Conservation (phyloP, 352 stramenopile species). For the Blastocystis sp. region DNA sequence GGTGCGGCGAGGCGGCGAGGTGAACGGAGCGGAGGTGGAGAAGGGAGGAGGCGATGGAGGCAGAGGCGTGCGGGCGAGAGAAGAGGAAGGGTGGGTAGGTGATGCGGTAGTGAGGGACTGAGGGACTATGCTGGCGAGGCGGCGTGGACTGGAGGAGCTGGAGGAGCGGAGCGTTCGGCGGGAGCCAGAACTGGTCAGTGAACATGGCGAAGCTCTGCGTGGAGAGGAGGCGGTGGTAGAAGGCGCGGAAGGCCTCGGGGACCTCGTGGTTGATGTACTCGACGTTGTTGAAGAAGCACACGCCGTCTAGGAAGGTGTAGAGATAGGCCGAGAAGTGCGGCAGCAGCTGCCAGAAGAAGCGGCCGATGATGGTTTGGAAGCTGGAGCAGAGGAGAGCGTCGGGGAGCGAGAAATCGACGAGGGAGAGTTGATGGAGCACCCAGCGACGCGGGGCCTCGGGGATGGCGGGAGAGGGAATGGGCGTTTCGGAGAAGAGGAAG, state of each 20-base stretch:
- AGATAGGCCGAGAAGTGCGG: conserved; percentile 31
- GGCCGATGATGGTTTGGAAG: neutral
- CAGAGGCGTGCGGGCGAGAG: neutral
- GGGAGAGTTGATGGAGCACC: neutral
- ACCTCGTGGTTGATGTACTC: conserved; percentile 52
- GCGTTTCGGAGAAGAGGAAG: neutral
- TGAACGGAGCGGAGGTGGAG: neutral
- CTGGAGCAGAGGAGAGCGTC: neutral
- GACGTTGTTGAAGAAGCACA: conserved; percentile 35
- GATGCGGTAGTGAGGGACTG: neutral
- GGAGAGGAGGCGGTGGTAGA: conserved; percentile 21
- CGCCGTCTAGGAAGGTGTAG: conserved; percentile 30
- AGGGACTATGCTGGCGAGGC: neutral
- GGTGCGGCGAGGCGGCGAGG: neutral
- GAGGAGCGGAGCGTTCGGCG: neutral
- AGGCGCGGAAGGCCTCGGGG: neutral
- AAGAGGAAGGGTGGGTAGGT: conserved; percentile 4
- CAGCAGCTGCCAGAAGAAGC: conserved; percentile 16
- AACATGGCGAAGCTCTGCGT: conserved; percentile 67
- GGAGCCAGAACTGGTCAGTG: conserved; percentile 50
- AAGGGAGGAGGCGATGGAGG: neutral
- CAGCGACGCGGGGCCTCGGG: neutral
- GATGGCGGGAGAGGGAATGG: neutral
- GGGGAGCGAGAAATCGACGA: neutral
- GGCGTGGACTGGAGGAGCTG: neutral